Base-by-base conservation (phyloP, 352 stramenopile genomes). In the Phytophthora pluvialis region DNA sequence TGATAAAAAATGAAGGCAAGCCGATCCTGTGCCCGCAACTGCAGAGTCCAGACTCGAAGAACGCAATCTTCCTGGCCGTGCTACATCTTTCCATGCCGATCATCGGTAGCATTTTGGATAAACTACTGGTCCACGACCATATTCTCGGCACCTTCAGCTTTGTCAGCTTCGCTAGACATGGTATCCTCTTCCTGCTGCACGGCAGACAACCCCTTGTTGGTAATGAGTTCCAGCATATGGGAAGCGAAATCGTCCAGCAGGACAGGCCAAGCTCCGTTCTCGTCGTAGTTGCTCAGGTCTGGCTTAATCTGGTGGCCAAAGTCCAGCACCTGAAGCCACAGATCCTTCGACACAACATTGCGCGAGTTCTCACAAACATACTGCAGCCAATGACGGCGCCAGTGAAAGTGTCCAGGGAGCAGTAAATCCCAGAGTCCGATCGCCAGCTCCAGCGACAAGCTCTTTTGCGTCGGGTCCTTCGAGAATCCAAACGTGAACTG, bases 191-290 rank as follows among this genome's bases (percentile, higher is more conserved):
- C 71, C 29, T 81, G 69, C 42, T 87, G 67, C 28, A 88, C 71
- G 3, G 49, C 68, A 25, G 67, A 33, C 15, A 88, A 51, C 2
- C 85, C 81, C 6, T 70, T 72, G 15, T 64, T 61, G 9, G 56
- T 50, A 45, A 93, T 87, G 28, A 78, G 55, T 43, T 90, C 70
- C 38, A 81, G 70, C 73, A 94, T 81, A 52, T 93, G 59, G 13
- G 71, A 64, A 47, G 90, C 85, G 71, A 94, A 96, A 44, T 96
- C 88, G 60, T 96, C 88, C 16, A 96, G 73, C 21, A 96, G 65
- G 54, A 96, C 88, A 16, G 88, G 88, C 88, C 88, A 96, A 12
- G 88, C 88, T 56, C 83, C 84, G 40, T 96, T 96, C 51, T 93
- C 86, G 63, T 96, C 86, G 72, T 90, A 96, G 64, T 94, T 93